A percentile compares a stretch with the other conserved stretches of the same genome.
phyloP scores from a whole-genome alignment of 495 filamentous ascomycete species.

The Trichoderma asperelloides region DNA sequence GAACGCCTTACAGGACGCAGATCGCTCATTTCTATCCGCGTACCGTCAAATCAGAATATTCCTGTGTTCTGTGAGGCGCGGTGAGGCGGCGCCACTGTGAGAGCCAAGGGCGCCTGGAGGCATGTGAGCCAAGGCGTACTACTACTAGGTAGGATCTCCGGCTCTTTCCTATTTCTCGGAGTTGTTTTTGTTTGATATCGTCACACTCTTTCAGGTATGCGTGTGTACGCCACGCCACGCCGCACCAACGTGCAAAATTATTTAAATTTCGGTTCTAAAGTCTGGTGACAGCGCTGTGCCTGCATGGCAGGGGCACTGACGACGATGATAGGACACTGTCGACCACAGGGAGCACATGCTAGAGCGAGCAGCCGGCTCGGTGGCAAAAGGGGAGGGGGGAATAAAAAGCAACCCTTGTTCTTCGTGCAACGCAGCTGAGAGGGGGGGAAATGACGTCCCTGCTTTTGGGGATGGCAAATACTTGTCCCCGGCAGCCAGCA shows the following conservation, averaged over 20 bases:
- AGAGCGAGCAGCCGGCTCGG: background rate
- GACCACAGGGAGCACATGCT: background rate
- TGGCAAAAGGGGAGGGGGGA: too few species aligned
- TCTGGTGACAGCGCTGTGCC: too few species aligned
- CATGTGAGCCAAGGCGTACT: background rate
- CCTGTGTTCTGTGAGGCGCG: background rate
- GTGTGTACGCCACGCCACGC: background rate
- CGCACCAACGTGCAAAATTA: background rate
- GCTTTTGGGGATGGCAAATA: background rate
- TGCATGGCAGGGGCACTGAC: too few species aligned
- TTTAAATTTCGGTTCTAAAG: background rate
- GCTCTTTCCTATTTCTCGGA: background rate
- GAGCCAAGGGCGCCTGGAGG: background rate
- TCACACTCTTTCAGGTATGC: background rate
- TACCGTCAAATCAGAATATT: background rate
- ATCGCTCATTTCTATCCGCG: background rate
- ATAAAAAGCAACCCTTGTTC: background rate
- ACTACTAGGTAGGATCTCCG: background rate
- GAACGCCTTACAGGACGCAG: background rate
- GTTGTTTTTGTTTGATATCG: background rate
- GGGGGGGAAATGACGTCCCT: background rate
- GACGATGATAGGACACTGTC: too few species aligned
- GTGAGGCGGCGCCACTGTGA: slow-evolving; percentile 1
- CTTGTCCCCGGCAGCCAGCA: background rate
- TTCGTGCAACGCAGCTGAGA: background rate